phyloP scores from a whole-genome alignment of 2,329 filamentous ascomycete genomes.

The Fusarium kyushuense region DNA sequence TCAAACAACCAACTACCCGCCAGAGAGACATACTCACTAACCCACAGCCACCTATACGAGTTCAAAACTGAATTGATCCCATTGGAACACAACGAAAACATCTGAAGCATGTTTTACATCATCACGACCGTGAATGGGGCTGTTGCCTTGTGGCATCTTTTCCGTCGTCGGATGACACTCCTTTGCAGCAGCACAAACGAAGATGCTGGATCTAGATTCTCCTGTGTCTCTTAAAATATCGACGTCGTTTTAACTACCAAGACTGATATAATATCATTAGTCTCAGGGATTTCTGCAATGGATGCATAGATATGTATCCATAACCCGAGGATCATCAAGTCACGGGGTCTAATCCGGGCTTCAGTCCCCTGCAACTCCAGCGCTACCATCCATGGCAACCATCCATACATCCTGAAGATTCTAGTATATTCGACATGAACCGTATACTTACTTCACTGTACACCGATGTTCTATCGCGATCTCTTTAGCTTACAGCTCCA shows the following conservation, averaged over 20 bases:
- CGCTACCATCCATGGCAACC: neutral
- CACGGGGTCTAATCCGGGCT: conserved; percentile 9
- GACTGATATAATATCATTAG: neutral
- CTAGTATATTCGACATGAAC: neutral
- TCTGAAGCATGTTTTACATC: neutral
- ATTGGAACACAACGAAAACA: neutral
- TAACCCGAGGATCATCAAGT: conserved; percentile 11
- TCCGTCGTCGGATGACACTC: conserved; percentile 1
- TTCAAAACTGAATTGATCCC: neutral
- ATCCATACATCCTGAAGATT: neutral
- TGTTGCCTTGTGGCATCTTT: neutral
- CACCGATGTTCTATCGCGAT: neutral
- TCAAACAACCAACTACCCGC: conserved; percentile 6
- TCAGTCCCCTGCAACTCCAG: conserved; percentile 22
- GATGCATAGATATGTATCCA: conserved; percentile 2
- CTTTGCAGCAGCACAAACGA: conserved; percentile 10
- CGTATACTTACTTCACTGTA: neutral
- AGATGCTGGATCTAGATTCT: neutral
- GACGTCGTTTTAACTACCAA: neutral
- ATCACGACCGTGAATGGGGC: neutral
- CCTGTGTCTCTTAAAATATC: neutral
- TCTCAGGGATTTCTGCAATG: neutral
- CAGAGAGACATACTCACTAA: neutral
- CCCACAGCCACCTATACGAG: neutral
- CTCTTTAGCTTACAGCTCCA: neutral